phyloP scores from a whole-genome alignment of 305 asterid genomes.

The Rubia tinctorum region DNA sequence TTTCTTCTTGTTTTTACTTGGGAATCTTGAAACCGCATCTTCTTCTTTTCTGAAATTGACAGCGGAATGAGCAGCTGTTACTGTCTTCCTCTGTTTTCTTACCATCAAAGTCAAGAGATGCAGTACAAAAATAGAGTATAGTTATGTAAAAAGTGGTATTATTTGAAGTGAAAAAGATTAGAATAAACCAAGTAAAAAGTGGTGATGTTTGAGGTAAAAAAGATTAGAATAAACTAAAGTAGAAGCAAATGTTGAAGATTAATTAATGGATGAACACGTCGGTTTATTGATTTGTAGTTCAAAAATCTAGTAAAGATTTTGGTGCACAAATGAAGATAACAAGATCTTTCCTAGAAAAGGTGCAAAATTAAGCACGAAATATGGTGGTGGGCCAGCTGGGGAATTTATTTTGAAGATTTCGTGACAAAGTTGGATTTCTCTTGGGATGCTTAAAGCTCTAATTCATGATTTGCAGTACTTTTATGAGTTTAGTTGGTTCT shows the following conservation, averaged over 20 bases:
- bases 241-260: neutral
- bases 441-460: neutral
- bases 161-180: neutral
- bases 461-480: constrained; percentile 10
- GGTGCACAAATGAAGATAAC: constrained; percentile 8
- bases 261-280: neutral
- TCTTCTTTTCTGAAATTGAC: constrained; percentile 3
- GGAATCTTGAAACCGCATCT: neutral
- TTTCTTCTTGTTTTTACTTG: neutral
- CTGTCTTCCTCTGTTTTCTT: neutral
- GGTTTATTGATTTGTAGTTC: neutral
- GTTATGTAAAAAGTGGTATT: neutral
- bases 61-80: neutral
- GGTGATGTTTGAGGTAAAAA: neutral
- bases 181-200: neutral
- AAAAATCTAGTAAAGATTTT: neutral
- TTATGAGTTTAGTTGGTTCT: constrained; percentile 9
- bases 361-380: neutral
- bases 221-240: neutral
- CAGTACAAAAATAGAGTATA: neutral
- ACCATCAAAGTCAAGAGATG: neutral
- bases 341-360: constrained; percentile 3
- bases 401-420: neutral
- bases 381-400: neutral
- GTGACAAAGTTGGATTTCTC: constrained; percentile 12